Evolutionary conservation across 1,284 basidiomycete genomes (phyloP).

Genomic region (Ganoderma resinaceum): DNA sequence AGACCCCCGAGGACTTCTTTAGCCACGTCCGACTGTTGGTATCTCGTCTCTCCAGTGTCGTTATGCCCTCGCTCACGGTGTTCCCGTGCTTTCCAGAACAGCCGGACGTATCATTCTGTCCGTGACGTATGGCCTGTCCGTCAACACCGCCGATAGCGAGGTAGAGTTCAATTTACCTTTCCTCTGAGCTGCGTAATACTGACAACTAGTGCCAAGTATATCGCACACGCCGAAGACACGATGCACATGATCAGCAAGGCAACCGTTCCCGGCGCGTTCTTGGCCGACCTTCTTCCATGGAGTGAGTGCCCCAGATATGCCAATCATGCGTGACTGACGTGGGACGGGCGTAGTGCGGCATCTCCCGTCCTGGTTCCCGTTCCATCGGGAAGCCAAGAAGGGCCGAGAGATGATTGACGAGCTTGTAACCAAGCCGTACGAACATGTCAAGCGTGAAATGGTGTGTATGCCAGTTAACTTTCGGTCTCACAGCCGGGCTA

Average conservation of each 20-base stretch:
- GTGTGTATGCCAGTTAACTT: constrained; percentile 20
- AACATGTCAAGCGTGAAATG: constrained; percentile 40
- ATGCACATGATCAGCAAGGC: constrained; percentile 32
- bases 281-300: constrained; percentile 39
- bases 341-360: constrained; percentile 36
- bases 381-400: constrained; percentile 37
- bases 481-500: neutral
- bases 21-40: constrained; percentile 30
- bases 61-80: neutral
- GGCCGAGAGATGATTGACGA: constrained; percentile 31
- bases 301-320: constrained; percentile 23
- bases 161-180: constrained; percentile 10
- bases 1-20: constrained; percentile 28
- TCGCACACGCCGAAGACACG: constrained; percentile 36
- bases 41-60: neutral
- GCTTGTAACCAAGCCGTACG: constrained; percentile 37
- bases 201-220: constrained; percentile 24
- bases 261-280: constrained; percentile 39
- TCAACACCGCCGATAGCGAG: constrained; percentile 35
- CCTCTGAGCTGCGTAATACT: neutral
- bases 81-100: constrained; percentile 28
- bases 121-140: constrained; percentile 43
- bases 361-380: constrained; percentile 46
- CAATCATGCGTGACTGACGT: neutral
- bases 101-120: constrained; percentile 40